A percentile compares a stretch with the other conserved stretches of the same genome.
These are phyloP conservation scores for Globisporangium sylvaticum DNA, from an alignment of 352 stramenopile species.

Conservation along the genomic window DNA sequence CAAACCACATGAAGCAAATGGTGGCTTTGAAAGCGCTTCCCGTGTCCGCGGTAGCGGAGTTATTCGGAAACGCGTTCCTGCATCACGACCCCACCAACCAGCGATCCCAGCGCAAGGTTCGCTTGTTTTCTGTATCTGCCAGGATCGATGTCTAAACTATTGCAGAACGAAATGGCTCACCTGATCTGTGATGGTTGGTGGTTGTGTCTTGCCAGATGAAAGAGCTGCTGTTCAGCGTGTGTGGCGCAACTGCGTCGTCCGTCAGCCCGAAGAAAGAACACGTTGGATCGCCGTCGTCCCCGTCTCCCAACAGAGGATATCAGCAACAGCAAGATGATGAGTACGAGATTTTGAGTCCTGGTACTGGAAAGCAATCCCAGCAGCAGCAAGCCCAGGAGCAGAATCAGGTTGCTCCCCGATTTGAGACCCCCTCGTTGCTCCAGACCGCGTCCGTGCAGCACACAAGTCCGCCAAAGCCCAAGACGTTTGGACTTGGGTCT, in stretches of 20 bases:
- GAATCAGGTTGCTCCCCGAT: slow-evolving; percentile 11
- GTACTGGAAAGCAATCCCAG: slow-evolving; percentile 11
- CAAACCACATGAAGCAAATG: slow-evolving; percentile 54
- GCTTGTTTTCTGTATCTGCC: neutral
- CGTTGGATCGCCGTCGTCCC: slow-evolving; percentile 10
- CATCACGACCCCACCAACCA: slow-evolving; percentile 52
- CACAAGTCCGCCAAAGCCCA: slow-evolving; percentile 46
- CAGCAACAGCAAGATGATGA: slow-evolving; percentile 10
- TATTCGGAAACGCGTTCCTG: slow-evolving; percentile 53
- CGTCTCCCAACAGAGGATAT: slow-evolving; percentile 10
- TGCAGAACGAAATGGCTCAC: neutral
- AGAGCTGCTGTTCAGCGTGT: slow-evolving; percentile 53
- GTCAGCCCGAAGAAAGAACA: slow-evolving; percentile 24
- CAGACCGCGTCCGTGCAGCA: slow-evolving; percentile 61
- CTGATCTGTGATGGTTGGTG: neutral
- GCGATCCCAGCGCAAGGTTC: slow-evolving; percentile 65
- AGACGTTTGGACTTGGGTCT: slow-evolving; percentile 49
- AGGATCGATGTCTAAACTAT: neutral
- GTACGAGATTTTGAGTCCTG: slow-evolving; percentile 10
- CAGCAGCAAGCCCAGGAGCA: neutral
- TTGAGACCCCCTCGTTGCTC: slow-evolving; percentile 40
- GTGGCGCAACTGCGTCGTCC: slow-evolving; percentile 21
- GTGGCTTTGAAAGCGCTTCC: slow-evolving; percentile 38
- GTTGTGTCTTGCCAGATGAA: slow-evolving; percentile 34
- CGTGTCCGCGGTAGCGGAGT: slow-evolving; percentile 29